Base-by-base conservation (phyloP, 2,329 filamentous ascomycete species). In the Botrytis byssoidea region DNA sequence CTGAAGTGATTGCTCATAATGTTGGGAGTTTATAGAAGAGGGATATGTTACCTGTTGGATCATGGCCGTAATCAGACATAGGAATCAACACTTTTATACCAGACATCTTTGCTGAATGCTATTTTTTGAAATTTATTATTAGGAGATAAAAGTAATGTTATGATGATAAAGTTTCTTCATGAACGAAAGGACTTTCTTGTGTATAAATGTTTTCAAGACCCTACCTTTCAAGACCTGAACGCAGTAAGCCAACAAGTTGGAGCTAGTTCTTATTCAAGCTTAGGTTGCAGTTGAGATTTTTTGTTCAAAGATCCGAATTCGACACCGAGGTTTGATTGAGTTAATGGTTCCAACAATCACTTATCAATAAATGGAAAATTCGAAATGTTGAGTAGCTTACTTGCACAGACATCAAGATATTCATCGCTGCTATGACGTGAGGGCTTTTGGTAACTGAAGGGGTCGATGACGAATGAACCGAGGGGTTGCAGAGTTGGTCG, bases 51-150 rank as follows among this genome's bases (percentile, higher is more conserved):
- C 86, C 86, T 63, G 86, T 88, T 3, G 86, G 87, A 76, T 88
- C 86, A 76, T 88, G 85, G 61, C 86, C 86, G 75, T 88, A 87
- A 77, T 88, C 86, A 60, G 86, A 83, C 85, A 88, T 87, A 71
- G 86, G 76, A 61, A 88, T 83, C 57, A 86, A 77, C 37, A 83
- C 83, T 75, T 84, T 85, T 4, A 40, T 18, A 14, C 18, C 7
- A 35, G 67, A 35, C 67, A 70, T 70, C 14, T 32, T 70, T 29
- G 44, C 3, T 40, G 32, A n/a, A 22, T 4, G 32, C 7, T 40
- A 25, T n/a, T 25, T 25, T 5, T 7, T 61, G 35, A n/a, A 25
- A 40, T 16, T 2, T n/a, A 9, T 18, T 9, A 40, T 9, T 61
- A 35, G 3, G 25, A 1, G 12, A 37, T 40, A 25, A n/a, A 16